A percentile compares a stretch with the other conserved stretches of the same genome.
phyloP scores from a whole-genome alignment of 768 basidiomycete species.

The Clavulina sp. region DNA sequence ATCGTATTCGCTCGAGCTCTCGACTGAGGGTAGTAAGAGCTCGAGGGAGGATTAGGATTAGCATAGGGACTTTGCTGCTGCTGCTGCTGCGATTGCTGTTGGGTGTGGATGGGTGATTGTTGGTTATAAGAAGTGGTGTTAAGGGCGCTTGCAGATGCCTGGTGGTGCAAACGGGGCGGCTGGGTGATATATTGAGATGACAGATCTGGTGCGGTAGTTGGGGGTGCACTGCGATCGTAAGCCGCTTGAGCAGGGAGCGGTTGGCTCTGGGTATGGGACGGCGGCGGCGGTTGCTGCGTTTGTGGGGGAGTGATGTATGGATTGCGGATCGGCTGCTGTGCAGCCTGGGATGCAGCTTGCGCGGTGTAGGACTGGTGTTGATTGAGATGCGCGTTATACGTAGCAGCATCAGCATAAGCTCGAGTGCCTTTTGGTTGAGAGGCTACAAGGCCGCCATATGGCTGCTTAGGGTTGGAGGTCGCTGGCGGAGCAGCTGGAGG shows the following conservation, averaged over 20 bases:
- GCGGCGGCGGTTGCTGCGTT: no score
- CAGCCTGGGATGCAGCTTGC: constrained; percentile 47
- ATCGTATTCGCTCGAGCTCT: constrained; percentile 82
- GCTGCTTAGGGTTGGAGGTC: constrained; percentile 55
- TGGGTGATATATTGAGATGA: background rate
- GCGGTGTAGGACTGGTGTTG: constrained; percentile 89
- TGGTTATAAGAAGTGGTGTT: constrained; percentile 9
- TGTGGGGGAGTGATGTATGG: constrained; percentile 44
- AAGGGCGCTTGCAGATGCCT: constrained; percentile 3
- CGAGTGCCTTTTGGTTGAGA: constrained; percentile 74
- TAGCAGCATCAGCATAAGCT: constrained; percentile 79
- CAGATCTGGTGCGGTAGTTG: constrained; percentile 10
- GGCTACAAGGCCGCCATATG: constrained; percentile 83
- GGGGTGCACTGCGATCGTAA: constrained; percentile 4
- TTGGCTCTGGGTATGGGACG: constrained; percentile 3
- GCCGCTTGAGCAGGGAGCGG: constrained; percentile 11
- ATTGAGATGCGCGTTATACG: constrained; percentile 86
- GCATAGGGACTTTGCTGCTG: constrained; percentile 20
- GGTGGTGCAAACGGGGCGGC: constrained; percentile 1
- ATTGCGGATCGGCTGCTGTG: constrained; percentile 52
- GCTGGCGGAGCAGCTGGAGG: constrained; percentile 7
- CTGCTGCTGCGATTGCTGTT: constrained; percentile 7
- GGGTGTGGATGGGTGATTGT: constrained; percentile 18
- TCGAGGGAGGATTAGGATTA: constrained; percentile 38
- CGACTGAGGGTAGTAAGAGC: constrained; percentile 37